Evolutionary conservation across 2,329 filamentous ascomycete genomes (phyloP).

Genomic region (Alternaria sp.): DNA sequence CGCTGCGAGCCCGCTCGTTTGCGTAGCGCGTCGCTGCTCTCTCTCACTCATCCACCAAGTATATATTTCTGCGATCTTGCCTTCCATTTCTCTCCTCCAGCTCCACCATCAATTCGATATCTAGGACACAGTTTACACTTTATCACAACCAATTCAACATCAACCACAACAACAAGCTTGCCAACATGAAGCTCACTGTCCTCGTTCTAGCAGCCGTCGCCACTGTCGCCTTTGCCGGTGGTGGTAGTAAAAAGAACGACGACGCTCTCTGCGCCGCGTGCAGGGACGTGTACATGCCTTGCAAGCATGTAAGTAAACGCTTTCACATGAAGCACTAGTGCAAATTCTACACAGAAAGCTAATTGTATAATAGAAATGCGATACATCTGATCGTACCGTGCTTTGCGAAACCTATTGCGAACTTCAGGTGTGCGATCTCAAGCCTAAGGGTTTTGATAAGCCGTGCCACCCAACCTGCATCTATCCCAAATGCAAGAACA

Average conservation of each 20-base stretch:
- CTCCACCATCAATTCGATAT: neutral
- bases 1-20: neutral
- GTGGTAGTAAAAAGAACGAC: too few species aligned
- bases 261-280: neutral
- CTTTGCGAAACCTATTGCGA: neutral
- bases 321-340: neutral
- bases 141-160: neutral
- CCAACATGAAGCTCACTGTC: slow-evolving; percentile 3
- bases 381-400: neutral
- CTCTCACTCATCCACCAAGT: neutral
- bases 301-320: neutral
- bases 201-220: neutral
- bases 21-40: neutral
- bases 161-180: neutral
- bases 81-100: neutral
- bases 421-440: neutral
- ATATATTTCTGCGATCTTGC: neutral
- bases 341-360: neutral
- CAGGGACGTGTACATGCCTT: neutral
- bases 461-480: neutral
- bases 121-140: neutral
- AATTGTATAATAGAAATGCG: neutral
- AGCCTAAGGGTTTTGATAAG: neutral
- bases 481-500: neutral
- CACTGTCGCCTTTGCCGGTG: neutral